These are phyloP conservation scores for Talaromyces marneffei DNA, from an alignment of 2,329 filamentous ascomycete species.

Conservation along the genomic window DNA sequence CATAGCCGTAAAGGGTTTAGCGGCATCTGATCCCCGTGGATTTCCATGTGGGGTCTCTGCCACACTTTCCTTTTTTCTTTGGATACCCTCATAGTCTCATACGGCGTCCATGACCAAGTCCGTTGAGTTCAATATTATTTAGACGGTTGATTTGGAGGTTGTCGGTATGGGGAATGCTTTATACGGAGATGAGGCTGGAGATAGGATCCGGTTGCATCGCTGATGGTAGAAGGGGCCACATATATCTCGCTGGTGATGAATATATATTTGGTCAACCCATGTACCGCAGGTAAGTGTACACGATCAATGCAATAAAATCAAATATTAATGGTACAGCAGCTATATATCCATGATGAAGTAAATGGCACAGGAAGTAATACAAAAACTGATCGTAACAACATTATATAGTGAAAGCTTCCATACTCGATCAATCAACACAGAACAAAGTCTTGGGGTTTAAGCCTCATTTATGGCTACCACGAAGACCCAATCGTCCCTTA, in stretches of 20 bases:
- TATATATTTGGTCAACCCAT: background rate
- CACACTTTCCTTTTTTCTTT: background rate
- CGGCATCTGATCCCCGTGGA: background rate
- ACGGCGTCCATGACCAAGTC: too few species aligned
- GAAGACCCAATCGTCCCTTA: slow-evolving; percentile 7
- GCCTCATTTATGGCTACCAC: background rate
- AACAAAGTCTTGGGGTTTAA: background rate
- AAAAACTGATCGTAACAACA: background rate
- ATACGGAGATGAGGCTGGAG: background rate
- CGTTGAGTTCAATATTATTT: too few species aligned
- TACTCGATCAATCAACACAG: background rate
- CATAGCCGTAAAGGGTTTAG: background rate
- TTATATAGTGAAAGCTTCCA: background rate
- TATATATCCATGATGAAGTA: background rate
- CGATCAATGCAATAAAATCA: background rate
- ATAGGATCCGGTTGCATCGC: too few species aligned
- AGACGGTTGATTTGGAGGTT: too few species aligned
- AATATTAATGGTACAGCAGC: background rate
- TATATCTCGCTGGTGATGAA: too few species aligned
- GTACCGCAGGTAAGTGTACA: background rate
- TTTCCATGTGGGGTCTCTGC: slow-evolving; percentile 1
- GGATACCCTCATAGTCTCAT: too few species aligned
- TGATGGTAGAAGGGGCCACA: too few species aligned
- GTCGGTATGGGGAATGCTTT: too few species aligned
- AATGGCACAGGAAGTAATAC: background rate